These are phyloP conservation scores for Botrytis squamosa DNA, from an alignment of 2,329 filamentous ascomycete species.

Conservation along the genomic window DNA sequence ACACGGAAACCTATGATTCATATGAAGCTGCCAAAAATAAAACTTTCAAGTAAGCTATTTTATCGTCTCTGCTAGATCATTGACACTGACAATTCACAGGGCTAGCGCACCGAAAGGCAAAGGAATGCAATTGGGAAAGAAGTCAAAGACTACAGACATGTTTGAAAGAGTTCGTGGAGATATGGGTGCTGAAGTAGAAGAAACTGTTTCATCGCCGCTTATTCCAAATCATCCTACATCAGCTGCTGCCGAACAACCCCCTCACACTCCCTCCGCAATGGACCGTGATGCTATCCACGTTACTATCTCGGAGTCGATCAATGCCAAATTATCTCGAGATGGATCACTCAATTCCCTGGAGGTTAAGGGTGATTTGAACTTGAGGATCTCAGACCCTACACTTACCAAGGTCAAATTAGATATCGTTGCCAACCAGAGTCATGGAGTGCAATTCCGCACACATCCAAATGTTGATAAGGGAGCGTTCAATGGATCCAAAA, in stretches of 20 bases:
- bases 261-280: conserved; percentile 59
- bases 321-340: conserved; percentile 83
- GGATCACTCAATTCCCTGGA: conserved; percentile 82
- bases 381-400: conserved; percentile 83
- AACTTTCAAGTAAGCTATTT: conserved; percentile 65
- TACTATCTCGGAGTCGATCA: conserved; percentile 85
- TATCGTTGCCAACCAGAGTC: conserved; percentile 71
- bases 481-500: conserved; percentile 77
- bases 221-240: conserved; percentile 53
- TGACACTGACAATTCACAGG: conserved; percentile 39
- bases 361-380: conserved; percentile 87
- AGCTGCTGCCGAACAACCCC: conserved; percentile 51
- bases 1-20: conserved; percentile 81
- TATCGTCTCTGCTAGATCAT: conserved; percentile 33
- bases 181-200: conserved; percentile 81
- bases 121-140: conserved; percentile 99
- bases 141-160: conserved; percentile 96
- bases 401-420: conserved; percentile 90
- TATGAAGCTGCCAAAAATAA: conserved; percentile 99
- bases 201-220: conserved; percentile 60
- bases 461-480: conserved; percentile 95
- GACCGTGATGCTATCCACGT: conserved; percentile 87
- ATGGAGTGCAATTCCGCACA: conserved; percentile 87
- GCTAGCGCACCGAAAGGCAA: conserved; percentile 77
- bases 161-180: conserved; percentile 94